Conservation (phyloP, 2,329 filamentous ascomycete species). For the Aureobasidium sp. region DNA sequence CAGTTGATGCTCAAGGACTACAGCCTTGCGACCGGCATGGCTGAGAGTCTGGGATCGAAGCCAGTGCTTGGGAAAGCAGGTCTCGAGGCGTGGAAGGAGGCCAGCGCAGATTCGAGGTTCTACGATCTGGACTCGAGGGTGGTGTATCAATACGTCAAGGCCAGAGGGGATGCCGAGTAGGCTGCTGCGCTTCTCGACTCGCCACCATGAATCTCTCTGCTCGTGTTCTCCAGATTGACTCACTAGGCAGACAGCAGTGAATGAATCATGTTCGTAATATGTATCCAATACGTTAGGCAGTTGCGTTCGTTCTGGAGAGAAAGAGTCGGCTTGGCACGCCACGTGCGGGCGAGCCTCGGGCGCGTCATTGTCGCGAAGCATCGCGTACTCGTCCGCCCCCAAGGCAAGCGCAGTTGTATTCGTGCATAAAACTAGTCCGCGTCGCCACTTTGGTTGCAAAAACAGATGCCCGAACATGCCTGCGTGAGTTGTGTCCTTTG, state of each 20-base stretch:
- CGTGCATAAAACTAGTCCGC: slow-evolving; percentile 7
- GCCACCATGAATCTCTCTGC: neutral
- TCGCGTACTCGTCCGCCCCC: slow-evolving; percentile 1
- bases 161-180: neutral
- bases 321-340: neutral
- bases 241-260: neutral
- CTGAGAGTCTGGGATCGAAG: slow-evolving; percentile 44
- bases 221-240: too few relatives aligned
- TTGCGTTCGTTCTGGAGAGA: neutral
- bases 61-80: slow-evolving; percentile 46
- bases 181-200: neutral
- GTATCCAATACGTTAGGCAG: slow-evolving; percentile 9
- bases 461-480: slow-evolving; percentile 19
- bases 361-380: slow-evolving; percentile 12
- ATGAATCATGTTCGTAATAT: neutral
- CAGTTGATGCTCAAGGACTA: slow-evolving; percentile 57
- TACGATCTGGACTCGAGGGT: slow-evolving; percentile 51
- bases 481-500: slow-evolving; percentile 15
- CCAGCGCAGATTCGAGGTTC: slow-evolving; percentile 46
- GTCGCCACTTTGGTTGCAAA: slow-evolving; percentile 9
- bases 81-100: slow-evolving; percentile 45
- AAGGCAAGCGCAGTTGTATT: slow-evolving; percentile 1
- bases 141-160: slow-evolving; percentile 41
- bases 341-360: neutral
- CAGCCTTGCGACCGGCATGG: slow-evolving; percentile 48